Base-by-base conservation (phyloP, 306 rosid species). In the Inga laurina region DNA sequence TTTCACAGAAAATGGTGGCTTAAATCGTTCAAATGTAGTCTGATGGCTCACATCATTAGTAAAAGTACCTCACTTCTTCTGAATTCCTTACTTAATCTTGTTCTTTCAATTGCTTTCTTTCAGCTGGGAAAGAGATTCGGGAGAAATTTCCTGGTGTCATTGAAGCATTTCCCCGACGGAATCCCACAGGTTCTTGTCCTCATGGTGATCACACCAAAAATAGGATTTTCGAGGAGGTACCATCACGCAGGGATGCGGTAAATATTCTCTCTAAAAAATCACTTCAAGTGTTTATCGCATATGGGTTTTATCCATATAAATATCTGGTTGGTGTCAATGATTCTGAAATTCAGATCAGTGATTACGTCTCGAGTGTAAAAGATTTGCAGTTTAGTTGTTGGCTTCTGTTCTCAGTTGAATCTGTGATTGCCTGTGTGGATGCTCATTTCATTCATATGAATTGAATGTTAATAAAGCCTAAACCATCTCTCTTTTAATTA, bases 91-190 rank as follows among this genome's bases (percentile, higher is more conserved):
- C 79, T 75, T 82, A 59, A 82, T 84, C 56, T 74, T 83, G 81
- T 75, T 82, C 52, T 61, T 82, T 82, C 83, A 66, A 78, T 83
- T 84, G 72, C 71, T 75, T 75, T 84, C 66, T 85, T 91, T 81
- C 86, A 97, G 99, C 82, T 81, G 98, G 97, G 72, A 97, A 89
- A 84, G 98, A 94, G 83, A 86, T 90, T 79, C 92, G 97, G 82
- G 99, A 94, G 77, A 89, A 93, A 87, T 90, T 89, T 75, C 87
- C 98, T 8, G 99, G 98, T 83, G 95, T 95, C 35, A 95, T 90
- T 83, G 99, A 97, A 89, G 91, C 87, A 67, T 89, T 90, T 86
- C 82, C 94, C 41, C 85, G 98, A 76, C 92, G 91, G 87, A 93
- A 91, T 80, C 89, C 81, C 27, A 39, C 90, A 32, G 84, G 81